phyloP scores from a whole-genome alignment of 2,329 filamentous ascomycete species.

The Calcarisporium arbuscula region DNA sequence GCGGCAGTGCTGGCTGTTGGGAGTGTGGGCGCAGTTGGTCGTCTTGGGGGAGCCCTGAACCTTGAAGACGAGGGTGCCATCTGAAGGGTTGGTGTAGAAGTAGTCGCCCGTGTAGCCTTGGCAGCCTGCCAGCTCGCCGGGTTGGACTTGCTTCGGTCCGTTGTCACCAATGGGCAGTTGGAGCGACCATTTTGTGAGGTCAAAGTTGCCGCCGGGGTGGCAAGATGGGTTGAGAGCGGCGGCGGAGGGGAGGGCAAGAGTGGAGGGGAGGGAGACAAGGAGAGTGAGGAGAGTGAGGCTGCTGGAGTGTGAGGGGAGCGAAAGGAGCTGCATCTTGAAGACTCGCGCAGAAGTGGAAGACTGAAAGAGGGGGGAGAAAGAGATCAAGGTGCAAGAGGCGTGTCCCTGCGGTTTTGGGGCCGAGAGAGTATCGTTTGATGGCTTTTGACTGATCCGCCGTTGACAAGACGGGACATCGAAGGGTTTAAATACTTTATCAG shows the following conservation, averaged over 20 bases:
- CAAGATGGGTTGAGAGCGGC: constrained; percentile 3
- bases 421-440: no score
- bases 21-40: constrained; percentile 30
- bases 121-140: constrained; percentile 26
- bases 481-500: no score
- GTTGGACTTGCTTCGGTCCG: constrained; percentile 15
- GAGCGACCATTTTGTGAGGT: constrained; percentile 26
- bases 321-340: no score
- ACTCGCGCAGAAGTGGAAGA: no score
- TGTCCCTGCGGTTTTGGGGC: no score
- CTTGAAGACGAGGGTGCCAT: constrained; percentile 31
- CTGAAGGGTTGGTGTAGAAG: constrained; percentile 27
- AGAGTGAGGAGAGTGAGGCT: no score
- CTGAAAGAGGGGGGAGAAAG: no score
- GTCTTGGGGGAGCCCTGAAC: constrained; percentile 26
- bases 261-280: constrained; percentile 2
- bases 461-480: no score
- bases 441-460: no score
- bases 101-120: constrained; percentile 24
- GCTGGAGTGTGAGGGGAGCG: no score
- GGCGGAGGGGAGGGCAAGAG: no score
- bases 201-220: constrained; percentile 21
- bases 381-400: no score
- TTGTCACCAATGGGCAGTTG: constrained; percentile 29
- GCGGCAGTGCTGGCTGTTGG: constrained; percentile 34